Evolutionary conservation across 2,329 filamentous ascomycete species (phyloP).

Genomic region (Penicillium crustosum): DNA sequence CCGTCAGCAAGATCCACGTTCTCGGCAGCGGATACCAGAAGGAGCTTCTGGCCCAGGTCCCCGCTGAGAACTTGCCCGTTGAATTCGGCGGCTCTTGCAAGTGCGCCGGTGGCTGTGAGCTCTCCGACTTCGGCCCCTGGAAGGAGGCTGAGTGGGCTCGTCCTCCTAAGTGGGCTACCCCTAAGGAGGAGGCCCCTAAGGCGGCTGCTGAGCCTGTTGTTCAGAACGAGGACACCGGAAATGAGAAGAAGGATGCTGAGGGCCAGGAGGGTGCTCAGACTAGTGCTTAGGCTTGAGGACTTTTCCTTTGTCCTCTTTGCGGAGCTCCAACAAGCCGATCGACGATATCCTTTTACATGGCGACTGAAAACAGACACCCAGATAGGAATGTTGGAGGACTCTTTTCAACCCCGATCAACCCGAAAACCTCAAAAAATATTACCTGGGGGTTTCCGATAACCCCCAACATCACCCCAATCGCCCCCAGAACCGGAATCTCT

Average conservation of each 20-base stretch:
- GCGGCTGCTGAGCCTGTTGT: conserved; percentile 18
- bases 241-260: conserved; percentile 31
- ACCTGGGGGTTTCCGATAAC: neutral
- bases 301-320: conserved; percentile 11
- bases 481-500: conserved; percentile 2
- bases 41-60: conserved; percentile 80
- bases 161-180: conserved; percentile 44
- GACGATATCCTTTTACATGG: neutral
- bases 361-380: neutral
- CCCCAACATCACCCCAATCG: conserved; percentile 1
- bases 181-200: conserved; percentile 28
- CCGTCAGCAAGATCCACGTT: conserved; percentile 92
- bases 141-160: conserved; percentile 48
- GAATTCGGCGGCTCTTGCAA: conserved; percentile 80
- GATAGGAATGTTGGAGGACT: neutral
- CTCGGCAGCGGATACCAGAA: conserved; percentile 78
- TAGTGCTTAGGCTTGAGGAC: conserved; percentile 29
- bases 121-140: conserved; percentile 93
- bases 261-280: conserved; percentile 28
- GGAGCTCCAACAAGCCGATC: neutral
- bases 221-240: conserved; percentile 29
- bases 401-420: neutral
- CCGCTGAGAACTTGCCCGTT: conserved; percentile 84
- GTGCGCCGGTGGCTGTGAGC: conserved; percentile 76
- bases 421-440: neutral